These are phyloP conservation scores for Naganishia sp. DNA, from an alignment of 1,284 basidiomycete species.

Conservation along the genomic window DNA sequence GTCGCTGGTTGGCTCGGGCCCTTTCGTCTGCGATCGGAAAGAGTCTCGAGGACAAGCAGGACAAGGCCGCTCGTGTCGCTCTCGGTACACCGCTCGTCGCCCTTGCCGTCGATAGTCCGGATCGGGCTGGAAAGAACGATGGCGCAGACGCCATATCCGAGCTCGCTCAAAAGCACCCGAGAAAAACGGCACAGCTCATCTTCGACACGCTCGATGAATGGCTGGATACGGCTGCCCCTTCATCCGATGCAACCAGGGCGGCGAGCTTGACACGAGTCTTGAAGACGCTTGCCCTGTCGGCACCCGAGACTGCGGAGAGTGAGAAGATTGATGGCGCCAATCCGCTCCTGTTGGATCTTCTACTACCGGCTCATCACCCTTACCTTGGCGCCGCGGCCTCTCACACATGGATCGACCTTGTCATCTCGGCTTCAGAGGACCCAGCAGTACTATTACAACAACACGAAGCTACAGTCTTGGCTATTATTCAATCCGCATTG, in stretches of 20 bases:
- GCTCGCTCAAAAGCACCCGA: slow-evolving; percentile 13
- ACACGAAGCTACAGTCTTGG: slow-evolving; percentile 5
- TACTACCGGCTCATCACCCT: slow-evolving; percentile 75
- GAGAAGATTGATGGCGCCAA: slow-evolving; percentile 41
- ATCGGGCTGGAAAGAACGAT: slow-evolving; percentile 3
- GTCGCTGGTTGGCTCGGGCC: slow-evolving; percentile 15
- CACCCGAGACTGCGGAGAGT: background rate
- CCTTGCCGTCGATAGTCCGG: slow-evolving; percentile 17
- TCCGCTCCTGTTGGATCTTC: slow-evolving; percentile 58
- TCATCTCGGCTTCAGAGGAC: slow-evolving; percentile 67
- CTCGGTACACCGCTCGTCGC: slow-evolving; percentile 26
- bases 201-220: slow-evolving; percentile 23
- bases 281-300: background rate
- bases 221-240: slow-evolving; percentile 27
- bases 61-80: slow-evolving; percentile 3
- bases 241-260: slow-evolving; percentile 17
- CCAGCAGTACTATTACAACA: slow-evolving; percentile 58
- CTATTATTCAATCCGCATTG: slow-evolving; percentile 36
- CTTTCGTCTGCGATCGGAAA: slow-evolving; percentile 10
- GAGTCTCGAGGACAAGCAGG: slow-evolving; percentile 14
- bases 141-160: slow-evolving; percentile 5
- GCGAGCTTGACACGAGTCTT: slow-evolving; percentile 28
- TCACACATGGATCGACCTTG: slow-evolving; percentile 80
- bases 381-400: slow-evolving; percentile 64
- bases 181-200: slow-evolving; percentile 19